Evolutionary conservation across 768 basidiomycete genomes (phyloP).

Genomic region (Termitomyces sp.): DNA sequence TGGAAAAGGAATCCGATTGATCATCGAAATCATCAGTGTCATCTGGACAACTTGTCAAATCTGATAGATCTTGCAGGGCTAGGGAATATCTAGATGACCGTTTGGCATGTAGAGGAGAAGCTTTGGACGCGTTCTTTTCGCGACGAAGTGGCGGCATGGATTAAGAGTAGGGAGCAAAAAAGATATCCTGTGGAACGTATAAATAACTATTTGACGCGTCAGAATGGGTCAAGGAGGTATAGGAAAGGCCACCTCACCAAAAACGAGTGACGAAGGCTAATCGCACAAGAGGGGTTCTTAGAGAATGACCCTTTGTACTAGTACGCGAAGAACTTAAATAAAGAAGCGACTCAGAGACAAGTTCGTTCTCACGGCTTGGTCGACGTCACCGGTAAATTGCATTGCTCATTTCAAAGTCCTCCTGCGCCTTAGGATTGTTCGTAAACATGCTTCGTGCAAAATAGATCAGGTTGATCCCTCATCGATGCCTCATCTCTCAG

Average conservation of each 20-base stretch:
- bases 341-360: neutral
- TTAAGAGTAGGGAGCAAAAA: neutral
- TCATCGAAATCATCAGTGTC: neutral
- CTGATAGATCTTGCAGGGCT: neutral
- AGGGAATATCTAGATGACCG: neutral
- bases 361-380: constrained; percentile 5
- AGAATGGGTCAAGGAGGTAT: neutral
- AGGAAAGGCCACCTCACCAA: neutral
- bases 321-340: too few species aligned
- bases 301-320: neutral
- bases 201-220: constrained; percentile 1
- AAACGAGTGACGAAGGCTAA: neutral
- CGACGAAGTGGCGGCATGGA: constrained; percentile 1
- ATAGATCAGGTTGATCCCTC: neutral
- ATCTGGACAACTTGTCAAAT: neutral
- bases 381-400: neutral
- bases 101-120: neutral
- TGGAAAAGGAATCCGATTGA: neutral
- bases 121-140: neutral
- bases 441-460: neutral
- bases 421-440: neutral
- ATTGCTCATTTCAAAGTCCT: neutral
- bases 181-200: neutral
- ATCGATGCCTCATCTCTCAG: too few species aligned
- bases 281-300: neutral